A percentile compares a stretch with the other conserved stretches of the same genome.
phyloP scores from a whole-genome alignment of 2,329 filamentous ascomycete genomes.

The Venturia effusa region DNA sequence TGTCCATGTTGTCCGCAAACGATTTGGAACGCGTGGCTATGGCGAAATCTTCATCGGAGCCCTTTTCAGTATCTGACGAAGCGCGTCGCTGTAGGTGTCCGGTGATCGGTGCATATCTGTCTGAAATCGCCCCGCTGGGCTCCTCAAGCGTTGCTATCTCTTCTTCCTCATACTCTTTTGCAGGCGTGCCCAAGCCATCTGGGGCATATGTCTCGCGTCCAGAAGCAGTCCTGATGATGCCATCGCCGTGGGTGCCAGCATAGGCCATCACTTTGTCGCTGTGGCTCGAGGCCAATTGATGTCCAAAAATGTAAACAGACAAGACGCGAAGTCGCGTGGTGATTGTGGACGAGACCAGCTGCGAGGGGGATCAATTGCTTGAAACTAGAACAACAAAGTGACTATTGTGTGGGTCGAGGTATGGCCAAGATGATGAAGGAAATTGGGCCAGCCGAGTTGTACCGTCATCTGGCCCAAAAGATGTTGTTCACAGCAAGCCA shows the following conservation, averaged over 20 bases:
- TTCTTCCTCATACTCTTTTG: constrained; percentile 2
- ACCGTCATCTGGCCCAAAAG: neutral
- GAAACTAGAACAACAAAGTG: neutral
- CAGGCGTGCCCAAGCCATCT: constrained; percentile 16
- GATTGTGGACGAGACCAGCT: neutral
- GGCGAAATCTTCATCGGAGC: neutral
- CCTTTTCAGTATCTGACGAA: neutral
- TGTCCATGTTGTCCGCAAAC: neutral
- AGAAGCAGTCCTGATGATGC: constrained; percentile 19
- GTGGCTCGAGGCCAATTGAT: neutral
- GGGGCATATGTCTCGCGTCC: constrained; percentile 21
- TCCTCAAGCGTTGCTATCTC: constrained; percentile 3
- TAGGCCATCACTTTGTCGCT: neutral
- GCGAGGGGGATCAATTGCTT: neutral
- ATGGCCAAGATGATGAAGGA: neutral
- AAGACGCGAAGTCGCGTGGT: neutral
- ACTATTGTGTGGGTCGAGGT: neutral
- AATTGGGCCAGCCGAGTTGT: neutral
- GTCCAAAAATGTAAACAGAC: neutral
- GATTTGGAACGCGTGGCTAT: constrained; percentile 3
- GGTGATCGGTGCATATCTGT: neutral
- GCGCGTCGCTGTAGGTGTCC: neutral
- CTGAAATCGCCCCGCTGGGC: neutral
- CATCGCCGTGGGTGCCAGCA: constrained; percentile 3
- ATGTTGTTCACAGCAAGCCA: neutral